Percentiles rank a stretch among this genome's conserved stretches.
phyloP scores from a whole-genome alignment of 805 yeast species.

The Wickerhamomyces subpelliculosus region DNA sequence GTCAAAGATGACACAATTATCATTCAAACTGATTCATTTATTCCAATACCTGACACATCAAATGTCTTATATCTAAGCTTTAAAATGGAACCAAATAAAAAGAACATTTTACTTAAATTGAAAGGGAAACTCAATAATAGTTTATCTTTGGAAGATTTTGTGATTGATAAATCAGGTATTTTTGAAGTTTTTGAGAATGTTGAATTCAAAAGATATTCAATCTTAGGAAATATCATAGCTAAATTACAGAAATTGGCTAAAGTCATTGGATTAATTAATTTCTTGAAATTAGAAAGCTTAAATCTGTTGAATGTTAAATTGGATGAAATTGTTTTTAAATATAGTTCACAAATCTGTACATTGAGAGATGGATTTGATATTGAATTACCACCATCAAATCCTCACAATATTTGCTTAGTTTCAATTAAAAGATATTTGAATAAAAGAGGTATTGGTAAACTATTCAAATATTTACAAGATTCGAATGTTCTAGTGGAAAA shows the following conservation, averaged over 20 bases:
- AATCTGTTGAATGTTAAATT: slow-evolving; percentile 17
- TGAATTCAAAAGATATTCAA: slow-evolving; percentile 10
- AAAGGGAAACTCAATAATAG: slow-evolving; percentile 25
- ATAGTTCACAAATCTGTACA: slow-evolving; percentile 18
- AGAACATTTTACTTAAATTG: slow-evolving; percentile 24
- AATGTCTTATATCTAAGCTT: slow-evolving; percentile 27
- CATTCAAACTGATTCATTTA: slow-evolving; percentile 29
- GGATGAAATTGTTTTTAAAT: slow-evolving; percentile 20
- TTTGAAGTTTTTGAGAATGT: slow-evolving; percentile 15
- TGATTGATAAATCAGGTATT: slow-evolving; percentile 12
- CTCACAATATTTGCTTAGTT: slow-evolving; percentile 17
- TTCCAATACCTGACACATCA: slow-evolving; percentile 29
- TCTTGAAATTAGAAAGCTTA: slow-evolving; percentile 15
- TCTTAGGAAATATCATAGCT: slow-evolving; percentile 10
- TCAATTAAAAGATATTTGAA: slow-evolving; percentile 17
- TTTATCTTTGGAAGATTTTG: slow-evolving; percentile 13
- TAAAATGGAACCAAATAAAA: slow-evolving; percentile 14
- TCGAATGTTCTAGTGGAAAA: slow-evolving; percentile 14
- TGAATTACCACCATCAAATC: slow-evolving; percentile 17
- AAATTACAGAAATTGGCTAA: slow-evolving; percentile 18
- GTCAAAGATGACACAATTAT: slow-evolving; percentile 16
- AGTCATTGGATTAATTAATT: slow-evolving; percentile 18
- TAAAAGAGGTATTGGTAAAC: slow-evolving; percentile 13
- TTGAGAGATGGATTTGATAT: slow-evolving; percentile 15
- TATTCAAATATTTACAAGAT: slow-evolving; percentile 16